Base-by-base conservation (phyloP, 202 grass and related monocot genomes). In the Eragrostis tef region DNA sequence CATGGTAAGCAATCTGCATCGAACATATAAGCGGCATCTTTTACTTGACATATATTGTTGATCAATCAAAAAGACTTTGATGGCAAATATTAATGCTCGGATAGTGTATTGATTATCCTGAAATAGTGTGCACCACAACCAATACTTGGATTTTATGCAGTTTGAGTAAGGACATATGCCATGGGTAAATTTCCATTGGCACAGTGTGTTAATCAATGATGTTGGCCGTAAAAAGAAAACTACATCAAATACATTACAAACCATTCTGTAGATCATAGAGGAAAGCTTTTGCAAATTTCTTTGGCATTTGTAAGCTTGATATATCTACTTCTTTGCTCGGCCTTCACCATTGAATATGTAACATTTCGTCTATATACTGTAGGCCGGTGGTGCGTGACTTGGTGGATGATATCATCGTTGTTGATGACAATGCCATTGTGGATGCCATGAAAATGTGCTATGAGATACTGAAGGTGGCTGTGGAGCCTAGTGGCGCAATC, bases 371-470 rank as follows among this genome's bases (percentile, higher is more conserved):
- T 56, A 11, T 63, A 0, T 74, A 22, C 84, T 72, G 70, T 56
- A 98, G 94, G 94, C 92, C 92, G 0, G 90, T 94, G 76, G 92
- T 98, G 54, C 84, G 90, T 34, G 92, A 98, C 76, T 89, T 94
- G 70, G 92, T 98, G 71, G 92, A 94, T 19, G 92, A 88, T 48
- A 81, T 98, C 66, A 94, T 94, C 14, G 85, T 91, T 2, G 94
- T 98, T 15, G 92, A 85, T 64, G 94, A 98, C 43, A 81, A 41
- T 19, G 90, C 87, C 14, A 94, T 98, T 39, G 83, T 94, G 29
- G 85, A 93, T 4, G 94, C 94, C 54, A 98, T 93, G 94, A 90
- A 78, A 88, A 84, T 94, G 88, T 94, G 92, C 64, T 98, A 94
- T 0, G 90, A 94, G 86, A 89, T 92, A 49, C 79, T 97, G 48